Base-by-base conservation (phyloP, 2,329 filamentous ascomycete genomes). In the Aspergillus uvarum region DNA sequence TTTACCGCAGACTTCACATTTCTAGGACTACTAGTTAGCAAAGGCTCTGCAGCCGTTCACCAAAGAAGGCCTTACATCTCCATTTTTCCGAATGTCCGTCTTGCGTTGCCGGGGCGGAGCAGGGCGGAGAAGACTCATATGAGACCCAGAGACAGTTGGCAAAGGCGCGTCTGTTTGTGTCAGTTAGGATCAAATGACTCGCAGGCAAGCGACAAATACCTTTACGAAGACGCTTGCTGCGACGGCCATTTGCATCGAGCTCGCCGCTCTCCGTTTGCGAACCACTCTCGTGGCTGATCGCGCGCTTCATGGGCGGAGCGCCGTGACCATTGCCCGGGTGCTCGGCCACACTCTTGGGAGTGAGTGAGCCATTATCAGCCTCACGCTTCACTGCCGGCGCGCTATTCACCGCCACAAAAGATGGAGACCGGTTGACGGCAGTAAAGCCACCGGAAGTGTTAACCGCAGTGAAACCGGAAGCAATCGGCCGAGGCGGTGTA, bases 211-310 rank as follows among this genome's bases (percentile, higher is more conserved):
- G 42, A 58, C 21, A 61, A 60, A 26, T 82, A 89, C 88, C 88
- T 82, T 96, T 96, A 76, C 95, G 96, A 12, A 96, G 82, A 48
- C 95, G 87, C 79, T 99, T 99, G 76, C 93, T 97, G 59, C 94
- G 88, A 63, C 95, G 86, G 65, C 89, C 91, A 63, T 80, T 83
- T 51, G 85, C 85, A 66, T 92, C 89, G 1, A 76, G 76, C 56
- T 92, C 88, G 11, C 74, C 74, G 59, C 76, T 76, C 7, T 79
- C 74, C 0, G 70, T 71, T 38, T 80, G 79, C 3, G 77, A 79
- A 32, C 72, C 71, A 52, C 74, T 82, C 32, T 85, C 82, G 59
- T 80, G 83, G 68, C 88, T 91, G 56, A 91, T 81, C 59, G 92
- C 90, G 59, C 94, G 87, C 79, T 97, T 97, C 56, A 95, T 77